A percentile compares a stretch with the other conserved stretches of the same genome.
These are phyloP conservation scores for Ulvella scutata DNA, from an alignment of 139 green algal species.

Conservation along the genomic window DNA sequence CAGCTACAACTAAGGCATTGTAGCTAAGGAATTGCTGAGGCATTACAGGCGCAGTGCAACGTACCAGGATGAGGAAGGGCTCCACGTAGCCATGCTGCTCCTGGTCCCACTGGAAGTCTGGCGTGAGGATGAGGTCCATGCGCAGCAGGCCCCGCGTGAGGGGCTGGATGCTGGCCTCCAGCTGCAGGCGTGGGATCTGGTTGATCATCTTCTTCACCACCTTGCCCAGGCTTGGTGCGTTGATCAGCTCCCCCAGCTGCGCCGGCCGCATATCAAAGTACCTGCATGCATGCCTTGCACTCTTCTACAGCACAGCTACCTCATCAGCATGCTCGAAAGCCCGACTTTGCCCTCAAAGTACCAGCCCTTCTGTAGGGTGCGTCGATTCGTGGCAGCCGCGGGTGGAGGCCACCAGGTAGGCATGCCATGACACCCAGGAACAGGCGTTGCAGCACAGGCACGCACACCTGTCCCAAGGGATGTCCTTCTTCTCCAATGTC, in stretches of 20 bases:
- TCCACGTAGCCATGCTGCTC: conserved; percentile 81
- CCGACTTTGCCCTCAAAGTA: too few relatives aligned
- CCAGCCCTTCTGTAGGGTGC: too few relatives aligned
- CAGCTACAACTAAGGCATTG: too few relatives aligned
- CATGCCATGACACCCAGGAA: neutral
- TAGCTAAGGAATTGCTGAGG: too few relatives aligned
- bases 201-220: conserved; percentile 86
- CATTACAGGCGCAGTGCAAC: too few relatives aligned
- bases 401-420: too few relatives aligned
- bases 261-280: conserved; percentile 1
- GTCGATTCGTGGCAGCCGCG: too few relatives aligned
- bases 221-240: conserved; percentile 91
- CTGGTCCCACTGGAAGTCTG: conserved; percentile 88
- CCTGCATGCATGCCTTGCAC: neutral
- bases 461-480: conserved; percentile 70
- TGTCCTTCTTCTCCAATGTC: conserved; percentile 80
- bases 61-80: conserved; percentile 89
- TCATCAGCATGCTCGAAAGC: too few relatives aligned
- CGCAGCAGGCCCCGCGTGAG: conserved; percentile 86
- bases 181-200: conserved; percentile 87
- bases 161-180: conserved; percentile 84
- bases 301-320: too few relatives aligned
- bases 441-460: neutral
- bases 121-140: conserved; percentile 92
- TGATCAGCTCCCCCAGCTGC: conserved; percentile 89